phyloP scores from a whole-genome alignment of 2,329 filamentous ascomycete species.

The Cladosporium sp. region DNA sequence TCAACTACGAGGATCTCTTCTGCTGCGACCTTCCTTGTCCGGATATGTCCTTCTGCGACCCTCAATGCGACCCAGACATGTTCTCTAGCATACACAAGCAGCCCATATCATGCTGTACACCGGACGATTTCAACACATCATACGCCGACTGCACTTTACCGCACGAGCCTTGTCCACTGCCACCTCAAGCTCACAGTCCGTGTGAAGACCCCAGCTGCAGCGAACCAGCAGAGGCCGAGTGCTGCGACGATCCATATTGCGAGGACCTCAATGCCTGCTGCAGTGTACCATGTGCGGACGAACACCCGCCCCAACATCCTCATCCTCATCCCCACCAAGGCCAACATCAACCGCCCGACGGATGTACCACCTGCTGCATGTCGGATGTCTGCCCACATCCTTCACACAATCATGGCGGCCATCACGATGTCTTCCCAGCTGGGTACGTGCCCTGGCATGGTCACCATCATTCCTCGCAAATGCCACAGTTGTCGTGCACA shows the following conservation, averaged over 20 bases:
- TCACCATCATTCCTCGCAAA: conserved; percentile 1
- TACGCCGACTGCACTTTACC: conserved; percentile 9
- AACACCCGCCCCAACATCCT: background rate
- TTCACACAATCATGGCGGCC: conserved; percentile 8
- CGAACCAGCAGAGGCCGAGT: conserved; percentile 8
- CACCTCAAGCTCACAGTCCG: conserved; percentile 10
- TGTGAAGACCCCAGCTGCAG: conserved; percentile 13
- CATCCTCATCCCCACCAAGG: background rate
- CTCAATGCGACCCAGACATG: conserved; percentile 11
- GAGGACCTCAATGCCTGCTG: conserved; percentile 20
- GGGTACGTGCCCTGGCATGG: conserved; percentile 10
- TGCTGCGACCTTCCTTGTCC: conserved; percentile 13
- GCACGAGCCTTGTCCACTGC: conserved; percentile 8
- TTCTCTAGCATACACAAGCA: conserved; percentile 12
- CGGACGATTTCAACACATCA: background rate
- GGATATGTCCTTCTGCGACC: conserved; percentile 12
- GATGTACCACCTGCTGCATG: conserved; percentile 14
- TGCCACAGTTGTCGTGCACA: background rate
- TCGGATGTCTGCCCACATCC: conserved; percentile 14
- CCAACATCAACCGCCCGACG: conserved; percentile 9
- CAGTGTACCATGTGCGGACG: conserved; percentile 5
- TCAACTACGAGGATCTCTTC: conserved; percentile 14
- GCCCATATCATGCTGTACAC: conserved; percentile 5
- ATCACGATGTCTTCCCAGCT: conserved; percentile 3
- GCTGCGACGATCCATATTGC: conserved; percentile 33